phyloP scores from a whole-genome alignment of 1,284 basidiomycete genomes.

The Rhodotorula sp. region DNA sequence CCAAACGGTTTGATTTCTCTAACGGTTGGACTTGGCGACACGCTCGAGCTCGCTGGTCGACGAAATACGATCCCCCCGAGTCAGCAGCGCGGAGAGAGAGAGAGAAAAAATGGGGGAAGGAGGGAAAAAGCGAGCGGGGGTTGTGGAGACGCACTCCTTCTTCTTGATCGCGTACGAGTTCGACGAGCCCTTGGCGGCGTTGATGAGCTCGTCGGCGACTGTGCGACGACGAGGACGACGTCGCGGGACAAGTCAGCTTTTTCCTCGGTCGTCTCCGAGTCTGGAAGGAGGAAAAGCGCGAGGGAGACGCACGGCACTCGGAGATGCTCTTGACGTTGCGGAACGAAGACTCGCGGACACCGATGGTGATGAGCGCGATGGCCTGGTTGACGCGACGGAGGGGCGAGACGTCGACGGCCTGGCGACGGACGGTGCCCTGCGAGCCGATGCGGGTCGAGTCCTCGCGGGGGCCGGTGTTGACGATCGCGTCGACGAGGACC shows the following conservation, averaged over 20 bases:
- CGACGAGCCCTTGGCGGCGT: conserved; percentile 99
- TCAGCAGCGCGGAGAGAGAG: background rate
- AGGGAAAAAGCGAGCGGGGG: too few species aligned
- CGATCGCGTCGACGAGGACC: conserved; percentile 91
- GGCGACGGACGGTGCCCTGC: conserved; percentile 98
- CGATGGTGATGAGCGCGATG: conserved; percentile 89
- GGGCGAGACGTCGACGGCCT: conserved; percentile 99
- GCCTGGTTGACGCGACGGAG: conserved; percentile 98
- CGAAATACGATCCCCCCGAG: background rate
- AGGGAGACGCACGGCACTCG: conserved; percentile 41
- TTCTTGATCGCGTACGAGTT: conserved; percentile 99
- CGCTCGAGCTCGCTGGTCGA: conserved; percentile 22
- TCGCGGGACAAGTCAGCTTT: too few species aligned
- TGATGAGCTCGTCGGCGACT: conserved; percentile 98
- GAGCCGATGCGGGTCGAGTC: conserved; percentile 99
- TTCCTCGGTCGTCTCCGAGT: background rate
- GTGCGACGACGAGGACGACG: conserved; percentile 60
- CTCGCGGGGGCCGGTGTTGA: conserved; percentile 99
- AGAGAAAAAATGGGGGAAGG: background rate
- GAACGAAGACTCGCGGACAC: conserved; percentile 99
- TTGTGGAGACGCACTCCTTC: conserved; percentile 57
- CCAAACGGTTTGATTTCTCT: background rate
- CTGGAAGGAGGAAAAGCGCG: too few species aligned
- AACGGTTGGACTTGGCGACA: conserved; percentile 30
- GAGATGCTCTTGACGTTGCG: conserved; percentile 99